Conservation (phyloP, 2,329 filamentous ascomycete genomes). For the Macrophomina pseudophaseolina region DNA sequence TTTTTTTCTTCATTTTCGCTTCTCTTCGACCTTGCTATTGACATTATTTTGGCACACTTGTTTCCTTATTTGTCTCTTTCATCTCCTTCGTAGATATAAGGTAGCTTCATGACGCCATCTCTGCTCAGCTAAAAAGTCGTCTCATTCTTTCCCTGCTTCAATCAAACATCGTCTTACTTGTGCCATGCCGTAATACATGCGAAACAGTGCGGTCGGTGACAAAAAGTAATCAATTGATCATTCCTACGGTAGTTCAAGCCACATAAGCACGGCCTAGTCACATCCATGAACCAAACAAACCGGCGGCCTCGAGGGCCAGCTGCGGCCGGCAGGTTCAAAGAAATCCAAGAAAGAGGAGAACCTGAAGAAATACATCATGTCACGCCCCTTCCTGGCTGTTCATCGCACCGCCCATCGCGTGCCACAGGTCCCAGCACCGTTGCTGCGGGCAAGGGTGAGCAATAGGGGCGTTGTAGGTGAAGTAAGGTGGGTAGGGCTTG, state of each 20-base stretch:
- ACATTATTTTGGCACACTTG: not conserved
- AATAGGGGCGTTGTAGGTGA: not conserved
- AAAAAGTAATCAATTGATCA: too few relatives aligned
- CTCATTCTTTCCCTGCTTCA: not conserved
- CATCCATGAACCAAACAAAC: too few relatives aligned
- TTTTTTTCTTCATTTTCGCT: not conserved
- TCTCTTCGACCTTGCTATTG: not conserved
- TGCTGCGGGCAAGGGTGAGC: too few relatives aligned
- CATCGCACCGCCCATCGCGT: not conserved
- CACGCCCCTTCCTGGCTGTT: not conserved
- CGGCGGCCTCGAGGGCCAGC: too few relatives aligned
- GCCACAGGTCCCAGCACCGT: too few relatives aligned
- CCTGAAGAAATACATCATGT: not conserved
- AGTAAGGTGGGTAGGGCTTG: not conserved
- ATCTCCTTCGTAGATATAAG: not conserved
- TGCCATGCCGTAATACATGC: not conserved
- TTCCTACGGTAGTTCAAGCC: too few relatives aligned
- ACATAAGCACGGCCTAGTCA: too few relatives aligned
- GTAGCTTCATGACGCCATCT: not conserved
- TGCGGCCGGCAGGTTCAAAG: too few relatives aligned
- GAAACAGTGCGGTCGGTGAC: too few relatives aligned
- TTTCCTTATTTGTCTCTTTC: not conserved
- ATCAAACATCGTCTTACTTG: not conserved
- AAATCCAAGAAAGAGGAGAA: too few relatives aligned
- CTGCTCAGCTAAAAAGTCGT: conserved; percentile 7